Evolutionary conservation across 2,329 filamentous ascomycete genomes (phyloP), one percentile per base, ranked within the genome.

Genomic region (Cyclaneusma minus): DNA sequence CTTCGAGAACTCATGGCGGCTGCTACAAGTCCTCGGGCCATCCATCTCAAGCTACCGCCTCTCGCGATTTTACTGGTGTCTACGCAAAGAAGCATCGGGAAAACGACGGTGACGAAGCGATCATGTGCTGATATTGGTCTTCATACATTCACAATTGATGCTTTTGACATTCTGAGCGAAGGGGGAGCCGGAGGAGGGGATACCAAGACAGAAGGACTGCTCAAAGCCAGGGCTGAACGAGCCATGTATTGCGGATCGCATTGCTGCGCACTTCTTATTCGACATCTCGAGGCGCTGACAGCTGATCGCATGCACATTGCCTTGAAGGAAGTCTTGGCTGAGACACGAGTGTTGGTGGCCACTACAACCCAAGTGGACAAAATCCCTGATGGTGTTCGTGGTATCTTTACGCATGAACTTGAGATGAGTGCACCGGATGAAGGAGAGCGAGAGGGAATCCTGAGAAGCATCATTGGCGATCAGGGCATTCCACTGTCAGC

Each of bases 341-440:
- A 79, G 24, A 72, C 73, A 3, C 64, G 89, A 29, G 81, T 95
- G 3, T 55, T 98, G 13, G 74, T 98, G 39, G 87, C 89, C 1
- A 98, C 89, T 0, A 94, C 87, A 0, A 93, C 84, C 5, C 87
- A 95, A 39, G 73, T 94, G 1, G 89, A 95, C 46, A 91, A 95
- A 49, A 70, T 98, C 2, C 81, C 87, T 0, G 85, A 94, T 41
- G 80, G 80, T 1, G 74, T 95, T 12, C 71, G 89, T 28, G 83
- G 83, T 7, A 60, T 95, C 3, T 95, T 98, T 49, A 93, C 84
- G 0, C 87, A 98, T 42, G 89, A 98, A 50, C 63, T 98, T 21
- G 87, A 95, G 44, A 83, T 98, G 68, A 70, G 62, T 22, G 89
- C 89, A 0, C 89, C 89, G 0, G 85, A 95, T 40, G 89, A 98